Evolutionary conservation across 164 flowering plant species (phyloP).

Genomic region (Vitis riparia): DNA sequence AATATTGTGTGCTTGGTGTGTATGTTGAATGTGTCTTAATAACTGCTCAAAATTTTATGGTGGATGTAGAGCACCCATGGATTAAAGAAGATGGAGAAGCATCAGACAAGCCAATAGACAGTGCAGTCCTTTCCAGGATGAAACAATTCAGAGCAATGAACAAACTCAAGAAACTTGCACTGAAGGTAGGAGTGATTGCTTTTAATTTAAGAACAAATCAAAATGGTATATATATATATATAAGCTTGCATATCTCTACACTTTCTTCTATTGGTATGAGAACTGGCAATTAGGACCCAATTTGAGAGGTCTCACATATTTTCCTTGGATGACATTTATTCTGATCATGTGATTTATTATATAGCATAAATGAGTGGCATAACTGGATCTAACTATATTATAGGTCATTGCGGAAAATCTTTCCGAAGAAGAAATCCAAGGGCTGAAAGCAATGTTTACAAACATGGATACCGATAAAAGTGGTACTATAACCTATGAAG

Average conservation of each 20-base stretch:
- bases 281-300: too few relatives aligned
- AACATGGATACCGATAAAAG: slow-evolving; percentile 91
- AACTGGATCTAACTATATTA: neutral
- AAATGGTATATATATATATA: neutral
- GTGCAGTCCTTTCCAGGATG: slow-evolving; percentile 89
- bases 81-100: slow-evolving; percentile 87
- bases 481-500: slow-evolving; percentile 90
- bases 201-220: neutral
- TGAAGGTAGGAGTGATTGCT: slow-evolving; percentile 49
- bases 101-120: slow-evolving; percentile 88
- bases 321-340: too few relatives aligned
- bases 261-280: too few relatives aligned
- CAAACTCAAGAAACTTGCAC: slow-evolving; percentile 88
- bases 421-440: slow-evolving; percentile 87
- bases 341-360: too few relatives aligned
- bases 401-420: slow-evolving; percentile 93
- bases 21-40: neutral
- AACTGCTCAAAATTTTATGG: neutral
- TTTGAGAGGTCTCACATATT: too few relatives aligned
- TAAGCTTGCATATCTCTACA: too few relatives aligned
- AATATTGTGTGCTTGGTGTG: neutral
- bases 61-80: slow-evolving; percentile 82
- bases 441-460: slow-evolving; percentile 79
- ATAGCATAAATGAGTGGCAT: neutral
- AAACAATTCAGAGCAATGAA: slow-evolving; percentile 98